phyloP scores from a whole-genome alignment of 306 rosid species.

The Lathyrus oleraceus region DNA sequence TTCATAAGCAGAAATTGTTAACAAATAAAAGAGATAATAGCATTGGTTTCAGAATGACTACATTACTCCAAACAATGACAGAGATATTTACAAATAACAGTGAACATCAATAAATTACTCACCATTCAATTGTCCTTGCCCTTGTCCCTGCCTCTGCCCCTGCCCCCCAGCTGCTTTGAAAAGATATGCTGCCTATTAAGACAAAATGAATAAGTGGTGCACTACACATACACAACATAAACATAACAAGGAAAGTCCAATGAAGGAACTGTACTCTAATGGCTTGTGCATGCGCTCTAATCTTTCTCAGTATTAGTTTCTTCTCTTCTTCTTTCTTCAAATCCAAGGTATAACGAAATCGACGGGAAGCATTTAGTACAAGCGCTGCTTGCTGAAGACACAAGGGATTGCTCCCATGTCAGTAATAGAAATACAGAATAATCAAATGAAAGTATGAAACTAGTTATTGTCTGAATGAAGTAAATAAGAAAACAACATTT shows the following conservation, averaged over 20 bases:
- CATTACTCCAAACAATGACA: constrained; percentile 12
- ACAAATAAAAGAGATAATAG: not conserved
- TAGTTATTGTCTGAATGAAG: not conserved
- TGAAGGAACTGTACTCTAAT: constrained; percentile 58
- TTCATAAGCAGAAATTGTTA: not conserved
- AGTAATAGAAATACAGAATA: constrained; percentile 26
- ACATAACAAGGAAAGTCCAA: constrained; percentile 27
- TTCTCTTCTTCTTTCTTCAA: constrained; percentile 91
- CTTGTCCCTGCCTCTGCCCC: not conserved
- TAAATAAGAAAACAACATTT: constrained; percentile 6
- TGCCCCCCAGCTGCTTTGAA: constrained; percentile 55
- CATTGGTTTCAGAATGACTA: not conserved
- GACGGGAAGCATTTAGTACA: constrained; percentile 98
- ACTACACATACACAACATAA: constrained; percentile 10
- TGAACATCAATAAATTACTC: constrained; percentile 33
- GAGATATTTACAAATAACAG: constrained; percentile 20
- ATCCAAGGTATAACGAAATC: constrained; percentile 98
- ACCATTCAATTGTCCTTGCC: constrained; percentile 44
- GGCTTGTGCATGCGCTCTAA: constrained; percentile 85
- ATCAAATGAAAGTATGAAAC: not conserved
- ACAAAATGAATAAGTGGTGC: constrained; percentile 35
- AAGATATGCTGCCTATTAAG: constrained; percentile 76
- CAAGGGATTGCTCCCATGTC: not conserved
- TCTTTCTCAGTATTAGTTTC: constrained; percentile 61
- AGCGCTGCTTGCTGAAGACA: constrained; percentile 88